Percentiles rank a stretch among this genome's conserved stretches.
phyloP scores from a whole-genome alignment of 345 rosid genomes.

The Salix caprea region DNA sequence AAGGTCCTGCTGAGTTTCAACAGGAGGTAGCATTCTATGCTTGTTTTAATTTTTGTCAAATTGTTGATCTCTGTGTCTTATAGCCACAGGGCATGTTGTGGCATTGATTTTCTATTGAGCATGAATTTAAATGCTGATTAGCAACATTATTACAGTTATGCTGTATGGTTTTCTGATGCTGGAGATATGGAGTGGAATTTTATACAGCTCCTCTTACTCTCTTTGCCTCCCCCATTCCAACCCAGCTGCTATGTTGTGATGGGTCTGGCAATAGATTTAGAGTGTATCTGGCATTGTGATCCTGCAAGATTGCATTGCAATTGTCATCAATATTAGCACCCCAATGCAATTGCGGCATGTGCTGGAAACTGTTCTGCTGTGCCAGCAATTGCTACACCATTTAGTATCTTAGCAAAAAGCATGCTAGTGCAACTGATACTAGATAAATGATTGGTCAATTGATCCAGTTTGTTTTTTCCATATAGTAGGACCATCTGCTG shows the following conservation, averaged over 20 bases:
- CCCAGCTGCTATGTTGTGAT: background rate
- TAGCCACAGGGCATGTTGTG: background rate
- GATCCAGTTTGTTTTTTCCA: background rate
- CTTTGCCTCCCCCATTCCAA: background rate
- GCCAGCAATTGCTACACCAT: background rate
- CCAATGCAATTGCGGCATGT: background rate
- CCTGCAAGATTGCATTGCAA: background rate
- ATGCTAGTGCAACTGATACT: background rate
- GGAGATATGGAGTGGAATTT: background rate
- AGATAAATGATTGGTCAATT: background rate
- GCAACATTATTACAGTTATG: background rate
- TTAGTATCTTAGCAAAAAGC: background rate
- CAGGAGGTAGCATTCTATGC: slow-evolving; percentile 59
- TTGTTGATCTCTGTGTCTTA: background rate
- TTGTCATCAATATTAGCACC: background rate
- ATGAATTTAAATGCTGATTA: background rate
- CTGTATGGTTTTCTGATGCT: background rate
- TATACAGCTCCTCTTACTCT: background rate
- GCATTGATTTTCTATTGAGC: background rate
- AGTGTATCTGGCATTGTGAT: background rate
- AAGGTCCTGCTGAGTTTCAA: slow-evolving; percentile 82
- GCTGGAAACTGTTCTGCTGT: background rate
- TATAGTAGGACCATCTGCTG: background rate
- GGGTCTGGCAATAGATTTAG: background rate
- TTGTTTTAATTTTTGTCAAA: background rate